Evolutionary conservation across 352 stramenopile species (phyloP).

Genomic region (Phytophthora pisi): DNA sequence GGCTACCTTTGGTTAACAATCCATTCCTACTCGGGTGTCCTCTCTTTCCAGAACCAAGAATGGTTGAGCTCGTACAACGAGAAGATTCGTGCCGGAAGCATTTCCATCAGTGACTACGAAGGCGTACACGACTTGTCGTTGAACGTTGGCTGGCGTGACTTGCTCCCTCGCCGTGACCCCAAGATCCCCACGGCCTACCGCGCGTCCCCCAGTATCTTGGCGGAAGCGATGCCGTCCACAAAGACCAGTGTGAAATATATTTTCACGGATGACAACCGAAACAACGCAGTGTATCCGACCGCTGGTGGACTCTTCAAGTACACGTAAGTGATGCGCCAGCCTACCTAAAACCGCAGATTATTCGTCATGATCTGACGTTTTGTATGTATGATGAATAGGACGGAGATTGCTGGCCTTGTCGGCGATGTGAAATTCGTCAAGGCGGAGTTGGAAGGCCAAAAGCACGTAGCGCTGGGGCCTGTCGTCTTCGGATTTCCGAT

Average conservation of each 20-base stretch:
- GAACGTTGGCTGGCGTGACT: slow-evolving; percentile 87
- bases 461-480: slow-evolving; percentile 75
- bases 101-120: slow-evolving; percentile 88
- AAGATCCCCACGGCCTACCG: slow-evolving; percentile 90
- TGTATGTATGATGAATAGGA: slow-evolving; percentile 41
- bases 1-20: background rate
- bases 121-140: slow-evolving; percentile 86
- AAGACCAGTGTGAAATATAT: slow-evolving; percentile 94
- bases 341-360: background rate
- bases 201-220: slow-evolving; percentile 89
- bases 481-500: slow-evolving; percentile 71
- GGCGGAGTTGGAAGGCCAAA: slow-evolving; percentile 83
- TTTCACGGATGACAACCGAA: slow-evolving; percentile 91
- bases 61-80: slow-evolving; percentile 90
- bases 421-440: slow-evolving; percentile 92
- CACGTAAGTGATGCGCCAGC: slow-evolving; percentile 44
- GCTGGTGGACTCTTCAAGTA: slow-evolving; percentile 90
- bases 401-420: slow-evolving; percentile 86
- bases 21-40: background rate
- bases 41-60: slow-evolving; percentile 68
- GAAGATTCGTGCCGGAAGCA: slow-evolving; percentile 81
- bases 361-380: slow-evolving; percentile 2
- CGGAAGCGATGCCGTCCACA: slow-evolving; percentile 89
- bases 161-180: slow-evolving; percentile 82
- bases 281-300: slow-evolving; percentile 89